Base-by-base conservation (phyloP, 441 rosid species). In the Populus hybrid region DNA sequence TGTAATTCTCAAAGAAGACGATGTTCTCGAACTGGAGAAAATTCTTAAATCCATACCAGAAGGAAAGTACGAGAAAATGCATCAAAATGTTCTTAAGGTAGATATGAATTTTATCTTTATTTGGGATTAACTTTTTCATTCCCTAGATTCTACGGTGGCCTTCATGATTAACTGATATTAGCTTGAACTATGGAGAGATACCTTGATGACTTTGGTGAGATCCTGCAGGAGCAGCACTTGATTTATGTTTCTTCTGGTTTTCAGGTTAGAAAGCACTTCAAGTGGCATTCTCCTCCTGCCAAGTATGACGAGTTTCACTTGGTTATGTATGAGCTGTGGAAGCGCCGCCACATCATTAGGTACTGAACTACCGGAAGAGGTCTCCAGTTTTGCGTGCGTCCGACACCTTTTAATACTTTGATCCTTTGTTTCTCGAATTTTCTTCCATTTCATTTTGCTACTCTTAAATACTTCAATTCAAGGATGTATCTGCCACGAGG, bases 71-170 rank as follows among this genome's bases (percentile, higher is more conserved):
- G 66, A 64, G 64, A 24, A 18, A 36, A 59, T 80, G 50, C 84
- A 82, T 16, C n/a, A 72, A 30, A 84, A 80, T 57, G 70, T 77
- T 68, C 61, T 80, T 2, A 67, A 80, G 85, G 86, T 83, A 75
- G 9, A 40, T 3, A 9, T 4, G 59, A 50, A 5, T 6, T 50
- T 16, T 5, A 50, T 50, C 30, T 28, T 28, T 28, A 28, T 28
- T 28, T 28, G 30, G 30, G 30, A 28, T 28, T 28, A 28, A 28
- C 30, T 28, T 28, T 28, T 28, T 28, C 30, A 28, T 28, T 28
- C 30, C 30, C 30, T 28, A 28, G 30, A 28, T 28, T 28, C 30
- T 28, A 28, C 30, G 0, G 30, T 28, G 30, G 30, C 30, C 30
- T 28, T 3, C 30, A 28, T 28, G 30, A 28, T 28, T 28, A 28